Evolutionary conservation across 2,329 filamentous ascomycete species (phyloP).

Genomic region (Trichoderma citrinoviride): DNA sequence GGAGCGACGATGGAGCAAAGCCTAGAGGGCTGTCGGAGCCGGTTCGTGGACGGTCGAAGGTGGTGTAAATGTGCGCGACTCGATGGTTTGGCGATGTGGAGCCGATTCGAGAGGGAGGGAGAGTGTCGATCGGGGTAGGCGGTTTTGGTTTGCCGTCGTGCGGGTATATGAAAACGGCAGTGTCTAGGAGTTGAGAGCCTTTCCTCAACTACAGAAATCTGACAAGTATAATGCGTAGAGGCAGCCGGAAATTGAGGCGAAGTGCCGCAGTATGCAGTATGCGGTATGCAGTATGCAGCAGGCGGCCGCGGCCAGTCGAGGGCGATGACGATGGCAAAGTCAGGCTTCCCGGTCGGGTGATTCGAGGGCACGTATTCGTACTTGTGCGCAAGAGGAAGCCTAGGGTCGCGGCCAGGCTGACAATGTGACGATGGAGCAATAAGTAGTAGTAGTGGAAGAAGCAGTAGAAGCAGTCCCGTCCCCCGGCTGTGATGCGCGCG

Average conservation of each 20-base stretch:
- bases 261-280: neutral
- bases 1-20: neutral
- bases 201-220: too few relatives aligned
- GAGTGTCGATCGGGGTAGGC: slow-evolving; percentile 11
- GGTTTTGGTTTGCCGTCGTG: neutral
- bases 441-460: neutral
- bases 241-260: slow-evolving; percentile 2
- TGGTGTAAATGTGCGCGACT: neutral
- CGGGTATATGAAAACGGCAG: neutral
- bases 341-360: slow-evolving; percentile 16
- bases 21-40: neutral
- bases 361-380: slow-evolving; percentile 21
- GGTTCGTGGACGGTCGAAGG: neutral
- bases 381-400: slow-evolving; percentile 3
- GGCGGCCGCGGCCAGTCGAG: neutral
- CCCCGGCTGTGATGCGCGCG: neutral
- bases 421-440: neutral
- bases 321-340: neutral
- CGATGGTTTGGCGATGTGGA: slow-evolving; percentile 17
- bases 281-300: neutral
- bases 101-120: slow-evolving; percentile 1
- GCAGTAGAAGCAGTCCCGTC: neutral
- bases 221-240: neutral
- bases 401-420: slow-evolving; percentile 6
- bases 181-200: neutral